phyloP scores from a whole-genome alignment of 1,139 yeast species.

The Candida tetrigidarum region DNA sequence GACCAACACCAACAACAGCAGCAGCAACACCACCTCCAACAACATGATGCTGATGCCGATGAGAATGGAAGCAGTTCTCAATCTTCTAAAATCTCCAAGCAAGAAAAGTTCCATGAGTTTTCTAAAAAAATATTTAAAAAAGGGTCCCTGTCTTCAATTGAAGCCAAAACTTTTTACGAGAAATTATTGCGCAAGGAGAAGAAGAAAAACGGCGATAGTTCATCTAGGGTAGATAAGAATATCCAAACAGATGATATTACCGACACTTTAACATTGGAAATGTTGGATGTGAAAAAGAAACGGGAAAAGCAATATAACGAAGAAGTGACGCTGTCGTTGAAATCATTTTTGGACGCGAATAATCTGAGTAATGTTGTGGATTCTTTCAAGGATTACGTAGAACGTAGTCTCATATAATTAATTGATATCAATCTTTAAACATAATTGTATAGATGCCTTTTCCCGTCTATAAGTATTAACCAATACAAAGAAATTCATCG shows the following conservation, averaged over 20 bases:
- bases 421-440: neutral
- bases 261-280: constrained; percentile 2
- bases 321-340: constrained; percentile 5
- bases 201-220: neutral
- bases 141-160: neutral
- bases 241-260: constrained; percentile 8
- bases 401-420: constrained; percentile 8
- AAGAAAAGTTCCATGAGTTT: constrained; percentile 8
- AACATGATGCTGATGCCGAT: neutral
- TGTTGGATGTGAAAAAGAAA: constrained; percentile 3
- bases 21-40: neutral
- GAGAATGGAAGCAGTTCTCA: constrained; percentile 8
- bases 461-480: neutral
- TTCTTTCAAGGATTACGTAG: constrained; percentile 9
- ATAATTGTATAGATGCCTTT: neutral
- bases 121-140: constrained; percentile 7
- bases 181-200: constrained; percentile 7
- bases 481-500: neutral
- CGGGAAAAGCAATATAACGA: constrained; percentile 4
- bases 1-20: neutral
- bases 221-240: constrained; percentile 1
- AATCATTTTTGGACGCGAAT: constrained; percentile 6
- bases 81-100: constrained; percentile 6
- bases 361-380: constrained; percentile 5
- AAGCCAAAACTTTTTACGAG: constrained; percentile 1